These are phyloP conservation scores for Fistulinella prunicolor DNA, from an alignment of 768 basidiomycete genomes.

Conservation along the genomic window DNA sequence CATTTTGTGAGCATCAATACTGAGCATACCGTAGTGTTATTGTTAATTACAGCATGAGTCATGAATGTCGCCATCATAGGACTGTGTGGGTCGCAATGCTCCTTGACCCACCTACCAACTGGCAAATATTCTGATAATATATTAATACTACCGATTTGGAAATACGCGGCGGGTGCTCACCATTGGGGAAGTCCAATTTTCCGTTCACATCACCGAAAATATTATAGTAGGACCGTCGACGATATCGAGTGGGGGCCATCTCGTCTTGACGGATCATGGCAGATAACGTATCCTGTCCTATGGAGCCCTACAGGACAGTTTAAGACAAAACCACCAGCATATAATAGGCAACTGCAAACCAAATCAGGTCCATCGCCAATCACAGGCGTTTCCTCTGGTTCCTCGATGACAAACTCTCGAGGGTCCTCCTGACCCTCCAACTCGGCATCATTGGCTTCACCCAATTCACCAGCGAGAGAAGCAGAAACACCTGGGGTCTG, in stretches of 20 bases:
- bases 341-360: constrained; percentile 15
- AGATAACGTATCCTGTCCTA: constrained; percentile 70
- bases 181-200: constrained; percentile 59
- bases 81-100: constrained; percentile 51
- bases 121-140: constrained; percentile 18
- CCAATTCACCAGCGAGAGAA: constrained; percentile 11
- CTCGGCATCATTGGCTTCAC: constrained; percentile 8
- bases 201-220: constrained; percentile 40
- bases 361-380: constrained; percentile 22
- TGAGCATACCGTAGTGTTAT: constrained; percentile 39
- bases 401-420: constrained; percentile 20
- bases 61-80: constrained; percentile 63
- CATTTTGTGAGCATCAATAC: background rate
- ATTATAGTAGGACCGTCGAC: constrained; percentile 57
- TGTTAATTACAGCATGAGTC: constrained; percentile 72
- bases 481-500: constrained; percentile 1
- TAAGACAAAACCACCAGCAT: constrained; percentile 1
- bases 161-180: constrained; percentile 31
- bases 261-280: constrained; percentile 79
- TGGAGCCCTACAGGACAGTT: constrained; percentile 49
- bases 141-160: background rate
- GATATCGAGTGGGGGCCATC: constrained; percentile 52
- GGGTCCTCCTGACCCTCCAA: constrained; percentile 13
- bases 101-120: constrained; percentile 60
- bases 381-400: constrained; percentile 12